Evolutionary conservation across 345 rosid genomes (phyloP).

Genomic region (Gossypium mustelinum): DNA sequence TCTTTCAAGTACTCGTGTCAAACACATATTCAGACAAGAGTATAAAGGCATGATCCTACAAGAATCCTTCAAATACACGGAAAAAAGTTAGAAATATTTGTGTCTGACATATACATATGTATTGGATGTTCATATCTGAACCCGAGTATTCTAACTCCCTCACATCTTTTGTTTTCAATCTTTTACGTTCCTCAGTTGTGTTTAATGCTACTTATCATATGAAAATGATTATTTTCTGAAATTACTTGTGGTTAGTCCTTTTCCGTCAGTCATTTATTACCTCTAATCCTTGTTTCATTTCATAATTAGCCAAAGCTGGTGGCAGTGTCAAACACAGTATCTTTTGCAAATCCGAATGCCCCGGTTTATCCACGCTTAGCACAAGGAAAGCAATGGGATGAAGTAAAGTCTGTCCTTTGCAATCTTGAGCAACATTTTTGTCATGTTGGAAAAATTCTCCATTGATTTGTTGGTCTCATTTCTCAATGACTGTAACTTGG

Average conservation of each 20-base stretch:
- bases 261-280: not conserved
- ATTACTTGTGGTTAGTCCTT: not conserved
- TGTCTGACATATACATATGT: too few species aligned
- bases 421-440: not conserved
- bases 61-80: too few species aligned
- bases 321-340: constrained; percentile 54
- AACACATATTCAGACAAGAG: too few species aligned
- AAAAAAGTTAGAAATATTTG: too few species aligned
- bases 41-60: too few species aligned
- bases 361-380: constrained; percentile 72
- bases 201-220: not conserved
- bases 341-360: constrained; percentile 58
- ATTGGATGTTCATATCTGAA: too few species aligned
- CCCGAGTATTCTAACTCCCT: not conserved
- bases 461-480: not conserved
- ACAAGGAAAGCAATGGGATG: constrained; percentile 66
- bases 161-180: not conserved
- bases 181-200: not conserved
- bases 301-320: constrained; percentile 56
- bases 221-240: constrained; percentile 1
- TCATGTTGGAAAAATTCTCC: not conserved
- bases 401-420: constrained; percentile 33
- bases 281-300: not conserved
- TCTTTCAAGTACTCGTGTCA: too few species aligned
- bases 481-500: constrained; percentile 74